Conservation (phyloP, 768 basidiomycete species). For the Tylopilus vinaceipallidus region DNA sequence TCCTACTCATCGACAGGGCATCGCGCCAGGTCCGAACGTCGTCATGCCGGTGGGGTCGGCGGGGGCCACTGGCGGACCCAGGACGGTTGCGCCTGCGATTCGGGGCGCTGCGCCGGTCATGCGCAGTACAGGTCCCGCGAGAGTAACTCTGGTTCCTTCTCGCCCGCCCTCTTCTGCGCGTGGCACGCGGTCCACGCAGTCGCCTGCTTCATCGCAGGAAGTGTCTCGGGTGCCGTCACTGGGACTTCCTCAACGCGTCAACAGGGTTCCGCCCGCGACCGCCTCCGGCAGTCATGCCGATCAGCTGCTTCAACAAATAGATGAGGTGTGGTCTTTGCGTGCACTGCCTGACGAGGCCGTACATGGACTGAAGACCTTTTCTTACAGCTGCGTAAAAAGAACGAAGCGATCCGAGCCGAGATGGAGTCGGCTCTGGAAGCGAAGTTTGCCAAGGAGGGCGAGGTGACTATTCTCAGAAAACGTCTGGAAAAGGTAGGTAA, state of each 20-base stretch:
- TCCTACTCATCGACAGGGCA: conserved; percentile 12
- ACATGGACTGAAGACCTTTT: conserved; percentile 7
- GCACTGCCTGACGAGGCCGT: conserved; percentile 3
- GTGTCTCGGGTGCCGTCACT: conserved; percentile 12
- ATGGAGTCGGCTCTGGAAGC: conserved; percentile 48
- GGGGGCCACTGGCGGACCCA: conserved; percentile 7
- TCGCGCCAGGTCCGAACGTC: conserved; percentile 8
- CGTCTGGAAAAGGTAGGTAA: conserved; percentile 62
- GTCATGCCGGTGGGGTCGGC: conserved; percentile 6
- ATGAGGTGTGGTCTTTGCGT: conserved; percentile 43
- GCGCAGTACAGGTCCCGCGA: conserved; percentile 11
- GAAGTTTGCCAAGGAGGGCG: conserved; percentile 63
- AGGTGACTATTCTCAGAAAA: conserved; percentile 64
- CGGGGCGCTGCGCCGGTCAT: conserved; percentile 12
- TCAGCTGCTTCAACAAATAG: conserved; percentile 37
- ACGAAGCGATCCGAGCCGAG: conserved; percentile 43
- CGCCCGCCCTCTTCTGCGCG: conserved; percentile 18
- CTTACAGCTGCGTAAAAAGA: conserved; percentile 49
- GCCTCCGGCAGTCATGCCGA: conserved; percentile 8
- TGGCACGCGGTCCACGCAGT: conserved; percentile 5
- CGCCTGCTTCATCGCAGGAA: conserved; percentile 23
- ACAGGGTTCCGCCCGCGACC: conserved; percentile 2
- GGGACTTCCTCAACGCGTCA: conserved; percentile 9
- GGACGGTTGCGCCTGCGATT: conserved; percentile 9
- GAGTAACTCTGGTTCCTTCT: conserved; percentile 4